phyloP scores from a whole-genome alignment of 805 yeast species.

The Hanseniaspora singularis region DNA sequence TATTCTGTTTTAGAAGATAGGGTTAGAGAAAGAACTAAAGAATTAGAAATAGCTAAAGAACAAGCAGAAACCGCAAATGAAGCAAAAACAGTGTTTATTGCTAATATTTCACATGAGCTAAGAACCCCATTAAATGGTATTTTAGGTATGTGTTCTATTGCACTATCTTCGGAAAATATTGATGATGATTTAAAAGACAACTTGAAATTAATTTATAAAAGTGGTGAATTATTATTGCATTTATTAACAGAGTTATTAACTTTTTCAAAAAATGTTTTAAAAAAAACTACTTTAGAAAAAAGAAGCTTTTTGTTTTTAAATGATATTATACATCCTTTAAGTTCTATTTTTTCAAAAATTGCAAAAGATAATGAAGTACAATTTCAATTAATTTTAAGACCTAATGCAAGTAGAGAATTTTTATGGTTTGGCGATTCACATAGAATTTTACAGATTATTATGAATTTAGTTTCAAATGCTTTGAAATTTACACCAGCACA shows the following conservation, averaged over 20 bases:
- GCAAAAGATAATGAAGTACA: conserved; percentile 68
- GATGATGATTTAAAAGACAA: conserved; percentile 56
- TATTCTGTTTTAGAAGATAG: conserved; percentile 78
- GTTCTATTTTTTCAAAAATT: conserved; percentile 70
- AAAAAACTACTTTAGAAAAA: conserved; percentile 70
- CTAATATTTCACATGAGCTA: conserved; percentile 85
- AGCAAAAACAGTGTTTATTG: conserved; percentile 87
- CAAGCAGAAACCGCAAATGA: conserved; percentile 93
- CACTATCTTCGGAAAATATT: conserved; percentile 69
- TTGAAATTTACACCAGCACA: conserved; percentile 85
- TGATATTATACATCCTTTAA: conserved; percentile 75
- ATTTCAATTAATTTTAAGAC: conserved; percentile 49
- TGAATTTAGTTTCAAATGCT: conserved; percentile 84
- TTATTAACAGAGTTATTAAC: conserved; percentile 82
- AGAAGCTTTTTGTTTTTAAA: conserved; percentile 59
- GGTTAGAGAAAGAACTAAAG: conserved; percentile 73
- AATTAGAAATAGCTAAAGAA: conserved; percentile 74
- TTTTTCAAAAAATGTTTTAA: conserved; percentile 78
- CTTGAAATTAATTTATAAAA: conserved; percentile 69
- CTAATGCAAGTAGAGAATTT: conserved; percentile 48
- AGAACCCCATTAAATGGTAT: conserved; percentile 95
- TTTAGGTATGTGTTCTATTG: conserved; percentile 86
- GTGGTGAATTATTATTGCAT: conserved; percentile 82
- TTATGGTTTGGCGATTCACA: conserved; percentile 78
- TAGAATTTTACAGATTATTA: conserved; percentile 78